Conservation (phyloP, 1,284 basidiomycete genomes). For the Calocybe gambosa region DNA sequence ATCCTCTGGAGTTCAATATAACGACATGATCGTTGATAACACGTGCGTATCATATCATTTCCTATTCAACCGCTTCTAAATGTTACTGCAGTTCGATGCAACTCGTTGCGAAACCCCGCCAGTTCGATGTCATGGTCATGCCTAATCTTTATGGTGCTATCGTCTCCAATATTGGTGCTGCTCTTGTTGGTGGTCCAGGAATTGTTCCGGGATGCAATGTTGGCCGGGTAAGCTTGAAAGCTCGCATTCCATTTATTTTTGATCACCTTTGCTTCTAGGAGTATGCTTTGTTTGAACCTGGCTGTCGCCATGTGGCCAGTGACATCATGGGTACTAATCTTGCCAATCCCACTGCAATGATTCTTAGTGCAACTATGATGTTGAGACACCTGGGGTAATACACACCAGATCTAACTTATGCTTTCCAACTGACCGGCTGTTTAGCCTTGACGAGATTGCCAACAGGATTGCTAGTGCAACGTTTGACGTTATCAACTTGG, state of each 20-base stretch:
- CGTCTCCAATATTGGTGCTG: constrained; percentile 97
- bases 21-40: constrained; percentile 99
- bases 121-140: constrained; percentile 99
- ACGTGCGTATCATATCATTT: constrained; percentile 49
- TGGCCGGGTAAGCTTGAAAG: constrained; percentile 61
- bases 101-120: constrained; percentile 89
- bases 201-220: constrained; percentile 98
- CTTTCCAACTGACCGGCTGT: constrained; percentile 2
- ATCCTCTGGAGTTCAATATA: constrained; percentile 85
- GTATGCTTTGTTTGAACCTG: constrained; percentile 98
- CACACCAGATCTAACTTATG: constrained; percentile 31
- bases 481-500: constrained; percentile 89
- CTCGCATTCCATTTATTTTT: not conserved
- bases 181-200: constrained; percentile 96
- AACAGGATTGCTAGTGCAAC: constrained; percentile 93
- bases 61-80: constrained; percentile 1
- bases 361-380: constrained; percentile 98
- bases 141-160: constrained; percentile 96
- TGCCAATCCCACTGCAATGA: constrained; percentile 98
- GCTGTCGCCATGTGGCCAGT: constrained; percentile 96
- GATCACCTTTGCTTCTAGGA: constrained; percentile 45
- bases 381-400: constrained; percentile 89
- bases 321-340: constrained; percentile 98
- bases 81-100: constrained; percentile 80
- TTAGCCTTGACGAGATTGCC: constrained; percentile 85